Evolutionary conservation across 1,284 basidiomycete species (phyloP).

Genomic region (Thelephora terrestris): DNA sequence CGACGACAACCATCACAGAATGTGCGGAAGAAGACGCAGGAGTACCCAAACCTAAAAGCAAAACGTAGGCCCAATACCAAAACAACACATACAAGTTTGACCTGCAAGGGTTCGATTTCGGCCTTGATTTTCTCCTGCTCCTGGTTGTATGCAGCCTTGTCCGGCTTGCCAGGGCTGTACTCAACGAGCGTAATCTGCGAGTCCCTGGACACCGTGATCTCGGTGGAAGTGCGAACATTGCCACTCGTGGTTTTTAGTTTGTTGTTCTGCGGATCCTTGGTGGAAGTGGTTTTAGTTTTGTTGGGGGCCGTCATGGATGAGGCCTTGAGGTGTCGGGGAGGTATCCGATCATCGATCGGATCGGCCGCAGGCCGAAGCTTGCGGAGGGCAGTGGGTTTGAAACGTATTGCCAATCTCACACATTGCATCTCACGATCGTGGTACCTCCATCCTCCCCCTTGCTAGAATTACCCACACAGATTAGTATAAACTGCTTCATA

Average conservation of each 20-base stretch:
- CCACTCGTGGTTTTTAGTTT: not conserved
- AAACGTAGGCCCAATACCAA: no score
- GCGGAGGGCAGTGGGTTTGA: no score
- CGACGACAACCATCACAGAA: no score
- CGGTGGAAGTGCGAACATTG: not conserved
- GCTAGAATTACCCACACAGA: no score
- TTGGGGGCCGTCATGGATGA: not conserved
- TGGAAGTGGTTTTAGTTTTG: not conserved
- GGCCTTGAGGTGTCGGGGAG: no score
- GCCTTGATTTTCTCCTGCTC: conserved; percentile 79
- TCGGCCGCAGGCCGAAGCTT: no score
- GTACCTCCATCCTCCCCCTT: no score
- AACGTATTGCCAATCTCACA: no score
- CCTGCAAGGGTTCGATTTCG: conserved; percentile 76
- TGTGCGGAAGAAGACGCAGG: not conserved
- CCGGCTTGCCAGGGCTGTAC: conserved; percentile 51
- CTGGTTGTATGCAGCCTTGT: conserved; percentile 70
- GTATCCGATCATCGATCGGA: no score
- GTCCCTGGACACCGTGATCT: conserved; percentile 24
- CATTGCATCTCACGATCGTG: no score
- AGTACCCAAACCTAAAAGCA: conserved; percentile 3
- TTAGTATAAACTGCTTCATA: no score
- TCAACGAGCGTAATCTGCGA: conserved; percentile 26
- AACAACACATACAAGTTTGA: conserved; percentile 47
- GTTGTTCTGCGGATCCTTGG: not conserved